Percentiles rank a stretch among this genome's conserved stretches.
Evolutionary conservation across 2,329 filamentous ascomycete genomes (phyloP).

Genomic region (Fusarium paranaense): DNA sequence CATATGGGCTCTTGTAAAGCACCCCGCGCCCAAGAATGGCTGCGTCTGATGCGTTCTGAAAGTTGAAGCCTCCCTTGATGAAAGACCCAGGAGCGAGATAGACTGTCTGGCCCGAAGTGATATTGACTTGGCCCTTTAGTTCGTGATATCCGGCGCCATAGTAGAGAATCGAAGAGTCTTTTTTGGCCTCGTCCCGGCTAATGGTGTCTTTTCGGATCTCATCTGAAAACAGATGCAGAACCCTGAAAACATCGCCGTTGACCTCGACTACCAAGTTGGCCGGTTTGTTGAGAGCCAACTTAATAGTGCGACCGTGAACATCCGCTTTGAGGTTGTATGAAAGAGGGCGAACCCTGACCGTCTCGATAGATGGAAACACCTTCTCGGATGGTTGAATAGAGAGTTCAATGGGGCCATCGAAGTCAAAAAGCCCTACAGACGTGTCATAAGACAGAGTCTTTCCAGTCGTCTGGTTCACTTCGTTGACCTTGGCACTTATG

Average conservation of each 20-base stretch:
- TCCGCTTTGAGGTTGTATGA: not conserved
- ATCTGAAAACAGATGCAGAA: conserved; percentile 3
- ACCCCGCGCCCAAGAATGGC: not conserved
- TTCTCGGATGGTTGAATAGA: not conserved
- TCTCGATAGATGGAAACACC: not conserved
- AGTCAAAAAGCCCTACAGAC: not conserved
- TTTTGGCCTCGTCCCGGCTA: not conserved
- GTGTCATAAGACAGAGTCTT: not conserved
- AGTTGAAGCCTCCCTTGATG: not conserved
- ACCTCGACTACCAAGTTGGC: not conserved
- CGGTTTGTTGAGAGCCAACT: not conserved
- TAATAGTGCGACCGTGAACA: not conserved
- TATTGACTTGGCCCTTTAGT: not conserved
- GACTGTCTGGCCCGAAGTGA: not conserved
- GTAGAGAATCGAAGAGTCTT: not conserved
- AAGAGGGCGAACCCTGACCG: not conserved
- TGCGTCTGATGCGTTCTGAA: not conserved
- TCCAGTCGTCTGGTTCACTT: not conserved
- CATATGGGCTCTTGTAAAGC: not conserved
- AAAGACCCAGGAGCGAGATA: conserved; percentile 1
- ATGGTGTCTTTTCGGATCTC: not conserved
- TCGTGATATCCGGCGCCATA: conserved; percentile 1
- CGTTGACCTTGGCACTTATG: not conserved
- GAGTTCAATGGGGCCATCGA: not conserved
- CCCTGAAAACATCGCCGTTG: not conserved